Percentiles rank a stretch among this genome's conserved stretches.
Evolutionary conservation across 2,329 filamentous ascomycete genomes (phyloP).

Genomic region (Helotiales sp.): DNA sequence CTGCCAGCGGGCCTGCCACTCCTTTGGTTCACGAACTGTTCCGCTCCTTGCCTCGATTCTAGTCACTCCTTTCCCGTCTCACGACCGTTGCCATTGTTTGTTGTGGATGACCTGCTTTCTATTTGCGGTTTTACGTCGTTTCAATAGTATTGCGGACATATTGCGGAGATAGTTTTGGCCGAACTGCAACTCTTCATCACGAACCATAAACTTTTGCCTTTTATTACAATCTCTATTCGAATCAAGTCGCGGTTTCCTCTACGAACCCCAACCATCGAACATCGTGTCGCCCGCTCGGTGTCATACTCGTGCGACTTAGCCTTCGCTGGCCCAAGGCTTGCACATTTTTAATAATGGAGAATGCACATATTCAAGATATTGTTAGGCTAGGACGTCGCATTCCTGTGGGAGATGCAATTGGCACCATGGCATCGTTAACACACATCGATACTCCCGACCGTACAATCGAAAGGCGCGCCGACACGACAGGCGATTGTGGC

Average conservation of each 20-base stretch:
- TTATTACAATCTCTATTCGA: slow-evolving; percentile 10
- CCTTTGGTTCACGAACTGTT: slow-evolving; percentile 44
- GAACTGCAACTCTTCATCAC: slow-evolving; percentile 18
- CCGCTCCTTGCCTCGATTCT: slow-evolving; percentile 39
- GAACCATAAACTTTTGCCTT: too few species aligned
- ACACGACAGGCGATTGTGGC: slow-evolving; percentile 33
- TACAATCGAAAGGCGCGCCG: slow-evolving; percentile 25
- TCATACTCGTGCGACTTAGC: not conserved
- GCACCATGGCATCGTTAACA: slow-evolving; percentile 26
- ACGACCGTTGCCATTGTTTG: slow-evolving; percentile 6
- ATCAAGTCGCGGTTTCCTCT: slow-evolving; percentile 23
- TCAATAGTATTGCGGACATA: slow-evolving; percentile 24
- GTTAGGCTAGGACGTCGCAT: slow-evolving; percentile 30
- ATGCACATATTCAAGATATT: slow-evolving; percentile 26
- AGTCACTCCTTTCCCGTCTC: slow-evolving; percentile 38
- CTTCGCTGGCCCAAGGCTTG: not conserved
- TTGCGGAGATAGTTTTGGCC: slow-evolving; percentile 15
- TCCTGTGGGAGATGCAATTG: slow-evolving; percentile 18
- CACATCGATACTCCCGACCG: slow-evolving; percentile 28
- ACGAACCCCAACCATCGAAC: not conserved
- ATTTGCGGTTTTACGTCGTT: slow-evolving; percentile 23
- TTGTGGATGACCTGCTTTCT: slow-evolving; percentile 5
- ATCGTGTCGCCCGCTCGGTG: not conserved
- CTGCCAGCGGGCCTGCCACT: slow-evolving; percentile 60
- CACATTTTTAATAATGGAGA: slow-evolving; percentile 22